Evolutionary conservation across 2,329 filamentous ascomycete genomes (phyloP).

Genomic region (Biscogniauxia mediterranea): DNA sequence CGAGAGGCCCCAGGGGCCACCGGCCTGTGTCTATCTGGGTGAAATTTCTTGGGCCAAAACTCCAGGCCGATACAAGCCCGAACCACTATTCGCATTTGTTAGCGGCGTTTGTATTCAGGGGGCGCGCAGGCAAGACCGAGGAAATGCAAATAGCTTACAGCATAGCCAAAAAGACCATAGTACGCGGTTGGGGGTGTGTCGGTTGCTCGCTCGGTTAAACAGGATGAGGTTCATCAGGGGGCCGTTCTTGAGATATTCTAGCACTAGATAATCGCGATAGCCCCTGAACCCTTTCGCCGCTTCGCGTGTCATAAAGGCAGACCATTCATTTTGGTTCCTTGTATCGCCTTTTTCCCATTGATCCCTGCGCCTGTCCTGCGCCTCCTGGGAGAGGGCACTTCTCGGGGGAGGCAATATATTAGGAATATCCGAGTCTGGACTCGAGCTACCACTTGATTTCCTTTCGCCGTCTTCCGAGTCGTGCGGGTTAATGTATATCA

Average conservation of each 20-base stretch:
- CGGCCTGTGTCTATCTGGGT: constrained; percentile 7
- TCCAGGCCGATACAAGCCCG: constrained; percentile 15
- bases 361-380: too few relatives aligned
- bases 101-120: neutral
- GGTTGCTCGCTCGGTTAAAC: neutral
- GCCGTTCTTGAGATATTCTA: neutral
- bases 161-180: constrained; percentile 20
- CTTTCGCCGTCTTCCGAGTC: neutral
- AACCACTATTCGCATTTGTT: constrained; percentile 10
- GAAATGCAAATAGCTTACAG: constrained; percentile 7
- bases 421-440: too few relatives aligned
- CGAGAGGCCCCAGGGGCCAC: neutral
- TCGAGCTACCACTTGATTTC: neutral
- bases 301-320: too few relatives aligned
- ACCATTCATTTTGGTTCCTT: too few relatives aligned
- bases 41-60: constrained; percentile 19
- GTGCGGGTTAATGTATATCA: neutral
- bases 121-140: too few relatives aligned
- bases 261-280: neutral
- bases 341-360: too few relatives aligned
- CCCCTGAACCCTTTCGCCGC: too few relatives aligned
- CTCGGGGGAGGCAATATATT: too few relatives aligned
- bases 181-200: constrained; percentile 4
- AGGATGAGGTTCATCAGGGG: neutral
- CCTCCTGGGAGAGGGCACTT: too few relatives aligned